Evolutionary conservation across 805 yeast genomes (phyloP).

Genomic region (Yamadazyma tumulicola): DNA sequence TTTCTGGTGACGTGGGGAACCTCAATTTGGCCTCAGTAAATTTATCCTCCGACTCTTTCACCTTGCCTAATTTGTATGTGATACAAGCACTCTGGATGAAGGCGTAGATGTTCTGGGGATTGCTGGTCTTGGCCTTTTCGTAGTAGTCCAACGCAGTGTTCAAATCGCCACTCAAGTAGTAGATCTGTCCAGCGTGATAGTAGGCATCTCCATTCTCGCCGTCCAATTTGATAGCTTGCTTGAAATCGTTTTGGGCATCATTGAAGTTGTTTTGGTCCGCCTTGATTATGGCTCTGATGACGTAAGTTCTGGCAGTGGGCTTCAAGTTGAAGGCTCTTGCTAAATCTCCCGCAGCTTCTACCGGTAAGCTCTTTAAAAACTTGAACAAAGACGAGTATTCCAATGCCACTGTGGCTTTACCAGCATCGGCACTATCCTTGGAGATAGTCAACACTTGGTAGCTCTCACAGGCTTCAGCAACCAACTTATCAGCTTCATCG

Average conservation of each 20-base stretch:
- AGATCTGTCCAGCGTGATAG: slow-evolving; percentile 93
- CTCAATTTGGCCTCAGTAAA: slow-evolving; percentile 67
- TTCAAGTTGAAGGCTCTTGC: slow-evolving; percentile 59
- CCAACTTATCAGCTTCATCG: slow-evolving; percentile 54
- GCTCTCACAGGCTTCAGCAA: slow-evolving; percentile 57
- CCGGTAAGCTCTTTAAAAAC: slow-evolving; percentile 74
- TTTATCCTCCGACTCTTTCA: slow-evolving; percentile 56
- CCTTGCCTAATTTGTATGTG: slow-evolving; percentile 71
- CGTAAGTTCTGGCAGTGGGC: slow-evolving; percentile 80
- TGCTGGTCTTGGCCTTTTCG: slow-evolving; percentile 68
- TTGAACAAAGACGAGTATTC: slow-evolving; percentile 82
- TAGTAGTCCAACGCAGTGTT: slow-evolving; percentile 71
- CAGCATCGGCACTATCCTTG: slow-evolving; percentile 35
- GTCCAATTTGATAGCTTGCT: slow-evolving; percentile 64
- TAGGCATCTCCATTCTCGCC: slow-evolving; percentile 75
- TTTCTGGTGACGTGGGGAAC: slow-evolving; percentile 86
- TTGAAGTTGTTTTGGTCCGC: slow-evolving; percentile 71
- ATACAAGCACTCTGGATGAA: slow-evolving; percentile 92
- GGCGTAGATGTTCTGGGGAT: slow-evolving; percentile 75
- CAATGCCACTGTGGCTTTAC: slow-evolving; percentile 61
- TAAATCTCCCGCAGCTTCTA: slow-evolving; percentile 60
- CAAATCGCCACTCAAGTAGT: slow-evolving; percentile 75
- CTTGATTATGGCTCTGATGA: slow-evolving; percentile 74
- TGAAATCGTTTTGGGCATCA: slow-evolving; percentile 64
- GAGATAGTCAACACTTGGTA: slow-evolving; percentile 34